These are phyloP conservation scores for Pseudonitzschia multiseries DNA, from an alignment of 108 stramenopile genomes.

Conservation along the genomic window DNA sequence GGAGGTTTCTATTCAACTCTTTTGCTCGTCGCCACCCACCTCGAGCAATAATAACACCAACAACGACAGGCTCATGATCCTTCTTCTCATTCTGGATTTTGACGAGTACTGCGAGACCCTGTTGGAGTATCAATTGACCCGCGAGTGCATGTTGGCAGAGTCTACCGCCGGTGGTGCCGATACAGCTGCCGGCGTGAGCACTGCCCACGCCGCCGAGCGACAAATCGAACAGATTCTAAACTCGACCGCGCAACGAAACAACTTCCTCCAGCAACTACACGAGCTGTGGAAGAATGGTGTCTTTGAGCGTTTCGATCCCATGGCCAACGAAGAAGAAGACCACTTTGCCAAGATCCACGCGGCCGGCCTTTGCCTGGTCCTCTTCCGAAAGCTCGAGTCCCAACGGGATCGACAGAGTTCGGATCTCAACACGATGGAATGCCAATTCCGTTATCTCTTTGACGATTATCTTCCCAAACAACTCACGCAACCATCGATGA, in stretches of 20 bases:
- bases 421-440: not conserved
- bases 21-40: constrained; percentile 1
- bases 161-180: not conserved
- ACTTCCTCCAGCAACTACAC: not conserved
- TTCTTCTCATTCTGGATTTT: constrained; percentile 2
- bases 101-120: constrained; percentile 15
- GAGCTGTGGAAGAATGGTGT: constrained; percentile 5
- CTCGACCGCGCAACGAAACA: not conserved
- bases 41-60: not conserved
- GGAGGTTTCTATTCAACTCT: constrained; percentile 5
- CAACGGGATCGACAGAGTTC: not conserved
- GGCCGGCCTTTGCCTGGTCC: not conserved
- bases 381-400: constrained; percentile 9
- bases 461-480: constrained; percentile 3
- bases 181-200: not conserved
- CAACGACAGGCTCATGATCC: constrained; percentile 13
- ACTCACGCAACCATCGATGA: constrained; percentile 11
- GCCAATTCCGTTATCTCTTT: not conserved
- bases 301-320: constrained; percentile 7
- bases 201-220: no score
- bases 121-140: not conserved
- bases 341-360: constrained; percentile 9
- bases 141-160: not conserved
- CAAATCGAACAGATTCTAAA: not conserved
- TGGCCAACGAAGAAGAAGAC: constrained; percentile 3